These are phyloP conservation scores for Arthrobotrys iridis DNA, from an alignment of 2,329 filamentous ascomycete genomes.

Conservation along the genomic window DNA sequence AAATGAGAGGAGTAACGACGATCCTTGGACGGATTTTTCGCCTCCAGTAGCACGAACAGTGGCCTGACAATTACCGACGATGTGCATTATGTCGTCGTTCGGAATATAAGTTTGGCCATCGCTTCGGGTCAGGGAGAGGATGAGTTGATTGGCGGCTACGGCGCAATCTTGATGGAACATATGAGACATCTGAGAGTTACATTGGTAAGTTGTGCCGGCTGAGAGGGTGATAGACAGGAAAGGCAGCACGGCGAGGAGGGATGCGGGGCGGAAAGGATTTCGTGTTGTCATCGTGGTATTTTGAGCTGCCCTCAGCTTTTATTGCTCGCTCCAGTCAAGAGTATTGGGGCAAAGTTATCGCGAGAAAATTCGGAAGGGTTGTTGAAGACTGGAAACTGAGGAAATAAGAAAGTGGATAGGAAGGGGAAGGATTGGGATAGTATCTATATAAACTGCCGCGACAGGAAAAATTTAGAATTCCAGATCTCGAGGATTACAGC, in stretches of 20 bases:
- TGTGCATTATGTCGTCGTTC: conserved; percentile 40
- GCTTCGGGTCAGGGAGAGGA: conserved; percentile 30
- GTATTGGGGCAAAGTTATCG: not conserved
- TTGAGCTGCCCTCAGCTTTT: conserved; percentile 8
- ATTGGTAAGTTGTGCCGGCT: conserved; percentile 38
- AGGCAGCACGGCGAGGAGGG: conserved; percentile 28
- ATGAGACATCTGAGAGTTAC: conserved; percentile 24
- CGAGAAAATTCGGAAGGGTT: not conserved
- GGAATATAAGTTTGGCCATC: conserved; percentile 40
- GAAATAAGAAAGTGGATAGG: not conserved
- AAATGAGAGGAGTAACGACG: conserved; percentile 26
- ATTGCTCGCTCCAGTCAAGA: not conserved
- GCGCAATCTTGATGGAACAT: conserved; percentile 43
- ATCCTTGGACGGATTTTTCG: conserved; percentile 34
- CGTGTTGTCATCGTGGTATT: conserved; percentile 51
- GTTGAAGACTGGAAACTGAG: not conserved
- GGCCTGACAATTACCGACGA: conserved; percentile 17
- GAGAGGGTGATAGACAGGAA: conserved; percentile 22
- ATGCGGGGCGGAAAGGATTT: conserved; percentile 6
- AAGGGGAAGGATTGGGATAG: not conserved
- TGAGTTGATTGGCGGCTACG: conserved; percentile 32
- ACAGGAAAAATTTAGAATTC: conserved; percentile 17
- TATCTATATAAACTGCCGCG: conserved; percentile 15
- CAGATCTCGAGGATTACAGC: conserved; percentile 28
- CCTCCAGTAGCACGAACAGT: conserved; percentile 23